A percentile compares a stretch with the other conserved stretches of the same genome.
Conservation (phyloP, 2,329 filamentous ascomycete species). For the Monosporascus sp. region DNA sequence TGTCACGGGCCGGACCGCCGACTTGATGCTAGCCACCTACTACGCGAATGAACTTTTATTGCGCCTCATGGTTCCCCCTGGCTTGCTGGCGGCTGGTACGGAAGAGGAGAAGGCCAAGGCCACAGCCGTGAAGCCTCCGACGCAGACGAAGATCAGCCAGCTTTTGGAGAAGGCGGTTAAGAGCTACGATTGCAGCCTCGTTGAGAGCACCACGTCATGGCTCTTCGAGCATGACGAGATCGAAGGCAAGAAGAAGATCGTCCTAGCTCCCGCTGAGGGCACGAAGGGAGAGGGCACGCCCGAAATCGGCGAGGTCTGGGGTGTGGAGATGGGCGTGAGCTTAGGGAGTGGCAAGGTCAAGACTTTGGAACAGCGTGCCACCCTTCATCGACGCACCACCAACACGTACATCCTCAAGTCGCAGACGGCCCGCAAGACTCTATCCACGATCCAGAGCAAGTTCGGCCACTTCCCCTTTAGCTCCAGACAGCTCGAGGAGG, state of each 20-base stretch:
- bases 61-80: constrained; percentile 86
- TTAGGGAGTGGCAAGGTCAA: constrained; percentile 93
- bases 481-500: constrained; percentile 91
- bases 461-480: constrained; percentile 98
- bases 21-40: constrained; percentile 84
- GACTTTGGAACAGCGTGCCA: constrained; percentile 78
- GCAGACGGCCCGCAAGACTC: constrained; percentile 82
- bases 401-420: constrained; percentile 93
- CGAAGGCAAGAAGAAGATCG: constrained; percentile 96
- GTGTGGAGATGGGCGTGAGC: constrained; percentile 91
- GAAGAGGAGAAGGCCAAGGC: constrained; percentile 97
- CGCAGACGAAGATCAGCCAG: constrained; percentile 79
- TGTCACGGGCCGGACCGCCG: constrained; percentile 72
- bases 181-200: constrained; percentile 83
- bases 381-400: constrained; percentile 85
- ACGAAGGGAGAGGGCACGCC: constrained; percentile 86
- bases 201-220: constrained; percentile 98
- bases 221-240: constrained; percentile 96
- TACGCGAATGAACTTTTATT: constrained; percentile 95
- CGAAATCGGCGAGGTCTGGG: constrained; percentile 92
- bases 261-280: constrained; percentile 78
- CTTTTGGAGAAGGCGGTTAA: constrained; percentile 89
- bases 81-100: constrained; percentile 71
- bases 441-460: constrained; percentile 94
- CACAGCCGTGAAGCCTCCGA: constrained; percentile 71